phyloP scores from a whole-genome alignment of 768 basidiomycete genomes.

The Mycena indigotica region DNA sequence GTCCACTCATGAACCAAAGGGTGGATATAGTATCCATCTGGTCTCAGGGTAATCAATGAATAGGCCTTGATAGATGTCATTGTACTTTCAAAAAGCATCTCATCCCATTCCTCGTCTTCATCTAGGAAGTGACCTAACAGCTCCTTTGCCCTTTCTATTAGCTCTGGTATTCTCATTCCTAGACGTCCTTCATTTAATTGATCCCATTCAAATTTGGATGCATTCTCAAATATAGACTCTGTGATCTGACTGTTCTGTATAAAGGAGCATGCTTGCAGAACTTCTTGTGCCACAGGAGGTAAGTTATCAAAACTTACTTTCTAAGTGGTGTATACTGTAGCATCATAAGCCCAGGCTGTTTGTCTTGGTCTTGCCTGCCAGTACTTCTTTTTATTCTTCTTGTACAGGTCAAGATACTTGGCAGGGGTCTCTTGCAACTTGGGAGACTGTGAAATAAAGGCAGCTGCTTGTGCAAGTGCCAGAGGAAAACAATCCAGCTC shows the following conservation, averaged over 20 bases:
- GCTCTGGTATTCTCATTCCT: too few relatives aligned
- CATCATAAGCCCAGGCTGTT: neutral
- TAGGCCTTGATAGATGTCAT: neutral
- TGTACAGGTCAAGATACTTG: neutral
- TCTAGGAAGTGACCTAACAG: neutral
- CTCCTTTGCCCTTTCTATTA: neutral
- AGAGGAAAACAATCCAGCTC: conserved; percentile 1
- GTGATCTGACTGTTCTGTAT: neutral
- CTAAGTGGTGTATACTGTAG: conserved; percentile 6
- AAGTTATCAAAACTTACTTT: conserved; percentile 4
- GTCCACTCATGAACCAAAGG: neutral
- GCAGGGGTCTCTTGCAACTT: neutral
- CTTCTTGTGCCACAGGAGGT: neutral
- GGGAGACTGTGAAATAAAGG: conserved; percentile 4
- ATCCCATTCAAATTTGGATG: neutral
- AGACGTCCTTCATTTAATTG: neutral
- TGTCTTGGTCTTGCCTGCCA: neutral
- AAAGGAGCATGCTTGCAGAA: conserved; percentile 4
- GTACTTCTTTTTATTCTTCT: neutral
- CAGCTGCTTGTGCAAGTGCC: conserved; percentile 4
- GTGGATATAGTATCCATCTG: neutral
- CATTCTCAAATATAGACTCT: conserved; percentile 2
- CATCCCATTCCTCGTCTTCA: neutral
- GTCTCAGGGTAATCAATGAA: neutral
- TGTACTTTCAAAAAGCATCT: neutral